Conservation (phyloP, 371 early-diverging fungal genomes). For the Mortierella sp. region DNA sequence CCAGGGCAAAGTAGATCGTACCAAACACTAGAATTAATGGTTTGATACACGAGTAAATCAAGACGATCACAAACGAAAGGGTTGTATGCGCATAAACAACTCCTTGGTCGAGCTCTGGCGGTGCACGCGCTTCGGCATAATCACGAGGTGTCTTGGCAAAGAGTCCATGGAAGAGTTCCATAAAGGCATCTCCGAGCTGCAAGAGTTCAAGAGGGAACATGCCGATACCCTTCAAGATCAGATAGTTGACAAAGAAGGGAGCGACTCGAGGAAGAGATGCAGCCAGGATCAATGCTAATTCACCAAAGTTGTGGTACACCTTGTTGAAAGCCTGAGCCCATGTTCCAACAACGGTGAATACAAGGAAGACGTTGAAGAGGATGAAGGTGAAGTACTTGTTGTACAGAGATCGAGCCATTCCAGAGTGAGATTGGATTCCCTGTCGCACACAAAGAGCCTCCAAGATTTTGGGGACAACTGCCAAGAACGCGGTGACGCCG, state of each 20-base stretch:
- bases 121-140: constrained; percentile 63
- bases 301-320: constrained; percentile 60
- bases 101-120: constrained; percentile 63
- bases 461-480: constrained; percentile 74
- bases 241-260: constrained; percentile 84
- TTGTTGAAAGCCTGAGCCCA: constrained; percentile 80
- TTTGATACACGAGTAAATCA: constrained; percentile 89
- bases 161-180: constrained; percentile 58
- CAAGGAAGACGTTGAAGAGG: constrained; percentile 89
- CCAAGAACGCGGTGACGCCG: constrained; percentile 68
- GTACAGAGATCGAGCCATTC: constrained; percentile 74
- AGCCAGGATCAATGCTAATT: constrained; percentile 43
- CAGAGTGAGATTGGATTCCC: constrained; percentile 70
- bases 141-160: constrained; percentile 81
- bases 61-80: constrained; percentile 85
- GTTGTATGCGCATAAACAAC: constrained; percentile 75
- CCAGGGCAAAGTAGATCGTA: constrained; percentile 80
- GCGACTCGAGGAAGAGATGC: constrained; percentile 69
- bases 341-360: constrained; percentile 85
- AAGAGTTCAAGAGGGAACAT: constrained; percentile 77
- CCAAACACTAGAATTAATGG: constrained; percentile 89
- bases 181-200: constrained; percentile 71
- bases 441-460: constrained; percentile 70
- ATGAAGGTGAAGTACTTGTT: constrained; percentile 90
- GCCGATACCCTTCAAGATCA: constrained; percentile 74